These are phyloP conservation scores for Fusarium hainanense DNA, from an alignment of 2,329 filamentous ascomycete species.

Conservation along the genomic window DNA sequence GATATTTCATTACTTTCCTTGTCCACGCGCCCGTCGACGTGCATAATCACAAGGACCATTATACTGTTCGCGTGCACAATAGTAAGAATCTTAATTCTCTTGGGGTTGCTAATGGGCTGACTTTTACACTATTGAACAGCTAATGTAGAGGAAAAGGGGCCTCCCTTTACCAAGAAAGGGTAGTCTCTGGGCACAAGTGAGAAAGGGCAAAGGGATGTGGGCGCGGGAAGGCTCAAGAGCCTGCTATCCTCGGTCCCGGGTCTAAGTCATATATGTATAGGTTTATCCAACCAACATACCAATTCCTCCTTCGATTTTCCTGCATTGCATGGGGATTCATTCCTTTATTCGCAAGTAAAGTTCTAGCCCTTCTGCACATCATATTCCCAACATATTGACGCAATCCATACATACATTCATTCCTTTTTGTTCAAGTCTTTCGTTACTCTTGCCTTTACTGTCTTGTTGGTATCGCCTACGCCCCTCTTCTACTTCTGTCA, in stretches of 20 bases:
- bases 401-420: constrained; percentile 15
- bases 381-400: constrained; percentile 1
- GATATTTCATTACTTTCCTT: constrained; percentile 4
- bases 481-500: neutral
- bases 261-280: constrained; percentile 33
- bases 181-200: neutral
- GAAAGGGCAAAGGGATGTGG: constrained; percentile 6
- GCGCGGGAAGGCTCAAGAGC: constrained; percentile 1
- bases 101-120: constrained; percentile 29
- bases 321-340: constrained; percentile 18
- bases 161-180: neutral
- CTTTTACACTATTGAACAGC: constrained; percentile 13
- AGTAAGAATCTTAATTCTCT: constrained; percentile 22
- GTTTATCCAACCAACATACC: constrained; percentile 9
- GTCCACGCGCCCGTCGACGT: constrained; percentile 30
- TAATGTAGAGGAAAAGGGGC: constrained; percentile 5
- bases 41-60: constrained; percentile 28
- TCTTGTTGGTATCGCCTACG: neutral
- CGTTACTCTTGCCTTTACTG: constrained; percentile 2
- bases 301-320: constrained; percentile 3
- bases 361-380: constrained; percentile 6
- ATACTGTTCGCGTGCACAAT: constrained; percentile 11
- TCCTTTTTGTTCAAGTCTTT: constrained; percentile 12
- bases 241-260: neutral
- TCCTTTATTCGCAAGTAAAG: constrained; percentile 5